Percentiles rank a stretch among this genome's conserved stretches.
These are phyloP conservation scores for Mesembryanthemum crystallinum DNA, from an alignment of 148 eudicot species.

Conservation along the genomic window DNA sequence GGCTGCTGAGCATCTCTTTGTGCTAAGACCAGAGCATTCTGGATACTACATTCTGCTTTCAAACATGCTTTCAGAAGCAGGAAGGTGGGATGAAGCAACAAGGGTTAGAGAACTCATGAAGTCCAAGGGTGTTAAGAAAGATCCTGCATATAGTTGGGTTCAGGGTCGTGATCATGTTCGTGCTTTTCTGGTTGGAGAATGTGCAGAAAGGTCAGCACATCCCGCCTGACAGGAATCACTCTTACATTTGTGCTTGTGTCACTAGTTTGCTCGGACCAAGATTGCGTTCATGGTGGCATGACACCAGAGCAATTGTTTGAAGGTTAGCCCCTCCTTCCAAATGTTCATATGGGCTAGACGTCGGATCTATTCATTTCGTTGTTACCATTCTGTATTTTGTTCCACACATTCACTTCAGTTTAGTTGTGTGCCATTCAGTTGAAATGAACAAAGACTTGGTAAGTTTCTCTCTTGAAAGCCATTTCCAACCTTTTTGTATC, in stretches of 20 bases:
- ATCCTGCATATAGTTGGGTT: constrained; percentile 71
- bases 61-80: constrained; percentile 74
- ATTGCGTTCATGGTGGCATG: not conserved
- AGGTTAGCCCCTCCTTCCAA: not conserved
- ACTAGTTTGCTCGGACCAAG: not conserved
- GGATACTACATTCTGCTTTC: constrained; percentile 63
- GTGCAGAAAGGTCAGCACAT: constrained; percentile 1
- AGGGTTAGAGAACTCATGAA: constrained; percentile 58
- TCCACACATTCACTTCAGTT: no score
- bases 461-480: no score
- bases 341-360: no score
- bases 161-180: constrained; percentile 37
- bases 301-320: not conserved
- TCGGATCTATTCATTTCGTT: no score
- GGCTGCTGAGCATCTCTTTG: constrained; percentile 65
- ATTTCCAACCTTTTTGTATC: no score
- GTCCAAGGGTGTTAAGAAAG: constrained; percentile 52
- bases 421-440: no score
- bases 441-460: no score
- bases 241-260: not conserved
- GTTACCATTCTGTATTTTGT: no score
- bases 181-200: constrained; percentile 44
- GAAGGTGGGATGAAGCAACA: constrained; percentile 70
- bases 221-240: constrained; percentile 1
- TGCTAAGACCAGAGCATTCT: constrained; percentile 56